Percentiles rank a stretch among this genome's conserved stretches.
These are phyloP conservation scores for Kuraishia piskuri DNA, from an alignment of 805 yeast genomes.

Conservation along the genomic window DNA sequence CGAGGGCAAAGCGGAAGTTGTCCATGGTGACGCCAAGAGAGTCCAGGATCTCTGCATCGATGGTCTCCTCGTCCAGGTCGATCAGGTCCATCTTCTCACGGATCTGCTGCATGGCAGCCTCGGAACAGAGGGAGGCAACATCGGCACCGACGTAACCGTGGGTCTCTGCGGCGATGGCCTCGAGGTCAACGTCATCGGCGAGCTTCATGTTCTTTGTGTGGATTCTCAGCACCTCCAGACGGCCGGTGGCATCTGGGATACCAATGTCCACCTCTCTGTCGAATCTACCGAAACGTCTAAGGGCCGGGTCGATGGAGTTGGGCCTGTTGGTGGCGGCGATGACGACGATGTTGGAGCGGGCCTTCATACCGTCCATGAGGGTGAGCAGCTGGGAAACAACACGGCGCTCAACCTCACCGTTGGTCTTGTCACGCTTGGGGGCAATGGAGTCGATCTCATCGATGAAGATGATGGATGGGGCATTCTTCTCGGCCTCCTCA, in stretches of 20 bases:
- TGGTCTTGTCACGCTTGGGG: slow-evolving; percentile 99
- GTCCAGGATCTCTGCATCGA: slow-evolving; percentile 94
- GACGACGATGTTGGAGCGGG: slow-evolving; percentile 96
- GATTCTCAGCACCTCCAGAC: slow-evolving; percentile 92
- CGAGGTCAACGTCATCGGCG: slow-evolving; percentile 90
- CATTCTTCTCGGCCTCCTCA: slow-evolving; percentile 98
- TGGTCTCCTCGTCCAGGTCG: slow-evolving; percentile 91
- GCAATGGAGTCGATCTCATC: slow-evolving; percentile 99
- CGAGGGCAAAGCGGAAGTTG: slow-evolving; percentile 94
- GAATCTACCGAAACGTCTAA: slow-evolving; percentile 79
- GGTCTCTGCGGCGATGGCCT: slow-evolving; percentile 92
- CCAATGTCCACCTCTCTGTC: slow-evolving; percentile 85
- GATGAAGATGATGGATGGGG: slow-evolving; percentile 95
- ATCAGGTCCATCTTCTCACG: slow-evolving; percentile 99
- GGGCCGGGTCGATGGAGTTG: slow-evolving; percentile 78
- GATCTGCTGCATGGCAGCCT: slow-evolving; percentile 99
- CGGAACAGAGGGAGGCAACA: slow-evolving; percentile 97
- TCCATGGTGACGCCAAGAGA: slow-evolving; percentile 98
- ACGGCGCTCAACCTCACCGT: slow-evolving; percentile 99
- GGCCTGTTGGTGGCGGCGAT: slow-evolving; percentile 96
- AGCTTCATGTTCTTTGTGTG: slow-evolving; percentile 99
- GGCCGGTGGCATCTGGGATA: slow-evolving; percentile 96
- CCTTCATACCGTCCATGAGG: slow-evolving; percentile 99
- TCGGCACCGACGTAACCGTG: slow-evolving; percentile 99
- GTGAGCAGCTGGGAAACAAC: slow-evolving; percentile 97